Evolutionary conservation across 2,329 filamentous ascomycete genomes (phyloP).

Genomic region (Apiospora hydei): DNA sequence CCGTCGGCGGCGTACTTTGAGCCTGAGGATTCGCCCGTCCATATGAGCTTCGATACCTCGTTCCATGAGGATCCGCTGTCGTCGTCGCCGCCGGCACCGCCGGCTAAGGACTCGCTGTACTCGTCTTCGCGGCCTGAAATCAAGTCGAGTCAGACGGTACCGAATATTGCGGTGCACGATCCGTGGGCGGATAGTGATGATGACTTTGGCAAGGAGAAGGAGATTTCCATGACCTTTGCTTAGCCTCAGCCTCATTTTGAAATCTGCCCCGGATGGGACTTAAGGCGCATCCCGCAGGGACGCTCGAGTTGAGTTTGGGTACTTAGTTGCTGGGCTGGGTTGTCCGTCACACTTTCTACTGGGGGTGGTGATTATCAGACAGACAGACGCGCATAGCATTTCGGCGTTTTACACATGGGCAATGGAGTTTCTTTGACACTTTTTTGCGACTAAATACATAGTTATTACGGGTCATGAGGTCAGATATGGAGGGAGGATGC

Average conservation of each 20-base stretch:
- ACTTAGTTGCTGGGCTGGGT: not conserved
- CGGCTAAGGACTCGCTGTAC: slow-evolving; percentile 40
- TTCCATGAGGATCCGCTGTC: slow-evolving; percentile 51
- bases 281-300: not conserved
- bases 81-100: slow-evolving; percentile 39
- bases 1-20: slow-evolving; percentile 23
- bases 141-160: slow-evolving; percentile 56
- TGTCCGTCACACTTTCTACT: not conserved
- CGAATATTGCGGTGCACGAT: slow-evolving; percentile 60
- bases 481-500: slow-evolving; percentile 5
- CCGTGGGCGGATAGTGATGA: slow-evolving; percentile 74
- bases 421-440: slow-evolving; percentile 6
- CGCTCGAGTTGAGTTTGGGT: not conserved
- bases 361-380: not conserved
- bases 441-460: not conserved
- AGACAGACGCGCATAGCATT: slow-evolving; percentile 12
- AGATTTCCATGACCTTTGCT: slow-evolving; percentile 85
- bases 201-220: slow-evolving; percentile 74
- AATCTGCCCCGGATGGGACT: not conserved
- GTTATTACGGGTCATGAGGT: slow-evolving; percentile 3
- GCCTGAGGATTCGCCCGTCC: slow-evolving; percentile 58
- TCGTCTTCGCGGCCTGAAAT: slow-evolving; percentile 47
- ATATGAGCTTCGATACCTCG: slow-evolving; percentile 77
- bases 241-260: slow-evolving; percentile 40
- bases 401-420: slow-evolving; percentile 16